A percentile compares a stretch with the other conserved stretches of the same genome.
These are phyloP conservation scores for Mycosarcoma mackinlayi DNA, from an alignment of 1,284 basidiomycete genomes.

Conservation along the genomic window DNA sequence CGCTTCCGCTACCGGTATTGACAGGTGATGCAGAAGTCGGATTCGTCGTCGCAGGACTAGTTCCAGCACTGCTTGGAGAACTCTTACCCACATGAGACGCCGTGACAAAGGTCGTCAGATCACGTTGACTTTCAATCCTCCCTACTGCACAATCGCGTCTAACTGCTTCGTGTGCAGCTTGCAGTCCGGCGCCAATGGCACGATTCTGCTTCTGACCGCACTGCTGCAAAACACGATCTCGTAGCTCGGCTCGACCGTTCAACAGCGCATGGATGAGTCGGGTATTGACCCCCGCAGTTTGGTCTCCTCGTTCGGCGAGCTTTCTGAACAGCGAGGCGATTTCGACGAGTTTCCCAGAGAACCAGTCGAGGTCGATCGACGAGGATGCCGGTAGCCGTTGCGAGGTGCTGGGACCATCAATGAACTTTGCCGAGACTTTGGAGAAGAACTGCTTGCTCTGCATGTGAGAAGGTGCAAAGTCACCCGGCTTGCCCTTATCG, in stretches of 20 bases:
- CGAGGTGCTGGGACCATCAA: constrained; percentile 8
- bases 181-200: background rate
- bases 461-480: constrained; percentile 20
- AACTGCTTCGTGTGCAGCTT: background rate
- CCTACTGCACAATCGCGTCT: background rate
- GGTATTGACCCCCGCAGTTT: constrained; percentile 25
- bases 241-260: constrained; percentile 21
- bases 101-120: constrained; percentile 28
- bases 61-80: constrained; percentile 1
- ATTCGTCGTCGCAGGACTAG: background rate
- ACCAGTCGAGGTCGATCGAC: constrained; percentile 32
- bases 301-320: constrained; percentile 26
- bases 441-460: constrained; percentile 13
- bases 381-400: background rate
- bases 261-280: constrained; percentile 26
- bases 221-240: constrained; percentile 26
- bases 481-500: background rate
- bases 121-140: constrained; percentile 19
- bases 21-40: background rate
- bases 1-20: background rate
- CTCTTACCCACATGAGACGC: constrained; percentile 8
- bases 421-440: constrained; percentile 4
- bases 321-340: constrained; percentile 19
- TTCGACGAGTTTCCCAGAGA: constrained; percentile 27
- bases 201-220: constrained; percentile 14